Conservation (phyloP, 306 rosid genomes). For the Cucurbita ficifolia region DNA sequence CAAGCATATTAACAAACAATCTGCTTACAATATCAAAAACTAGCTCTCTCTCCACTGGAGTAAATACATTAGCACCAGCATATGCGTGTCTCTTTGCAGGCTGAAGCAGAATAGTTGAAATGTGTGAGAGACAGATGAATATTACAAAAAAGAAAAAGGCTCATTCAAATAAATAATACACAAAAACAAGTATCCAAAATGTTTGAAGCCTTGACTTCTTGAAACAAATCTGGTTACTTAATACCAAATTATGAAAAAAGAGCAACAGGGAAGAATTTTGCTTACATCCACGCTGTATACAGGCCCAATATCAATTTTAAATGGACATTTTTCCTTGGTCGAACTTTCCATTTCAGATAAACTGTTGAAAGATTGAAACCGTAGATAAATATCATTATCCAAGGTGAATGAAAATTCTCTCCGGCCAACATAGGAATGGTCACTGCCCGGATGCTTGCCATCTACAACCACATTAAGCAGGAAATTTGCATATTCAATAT, state of each 20-base stretch:
- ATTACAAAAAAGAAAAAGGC: background rate
- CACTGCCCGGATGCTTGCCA: slow-evolving; percentile 90
- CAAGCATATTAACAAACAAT: slow-evolving; percentile 5
- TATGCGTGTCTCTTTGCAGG: slow-evolving; percentile 76
- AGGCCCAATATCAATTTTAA: slow-evolving; percentile 80
- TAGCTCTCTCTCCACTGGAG: slow-evolving; percentile 85
- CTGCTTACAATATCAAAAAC: slow-evolving; percentile 73
- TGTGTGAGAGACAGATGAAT: background rate
- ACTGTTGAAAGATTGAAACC: slow-evolving; percentile 56
- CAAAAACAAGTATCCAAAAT: background rate
- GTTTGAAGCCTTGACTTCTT: background rate
- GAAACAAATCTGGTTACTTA: background rate
- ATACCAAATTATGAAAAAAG: background rate
- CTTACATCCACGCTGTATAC: slow-evolving; percentile 80
- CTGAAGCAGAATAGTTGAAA: slow-evolving; percentile 26
- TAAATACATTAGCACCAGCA: slow-evolving; percentile 60
- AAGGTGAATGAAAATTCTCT: slow-evolving; percentile 76
- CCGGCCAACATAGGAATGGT: slow-evolving; percentile 52
- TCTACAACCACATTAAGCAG: slow-evolving; percentile 26
- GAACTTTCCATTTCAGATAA: slow-evolving; percentile 52
- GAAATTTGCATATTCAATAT: background rate
- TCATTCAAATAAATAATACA: background rate
- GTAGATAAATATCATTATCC: slow-evolving; percentile 55
- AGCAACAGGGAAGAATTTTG: background rate
- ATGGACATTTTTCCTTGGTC: slow-evolving; percentile 56